phyloP scores from a whole-genome alignment of 2,329 filamentous ascomycete species.

The Botryotinia convoluta region DNA sequence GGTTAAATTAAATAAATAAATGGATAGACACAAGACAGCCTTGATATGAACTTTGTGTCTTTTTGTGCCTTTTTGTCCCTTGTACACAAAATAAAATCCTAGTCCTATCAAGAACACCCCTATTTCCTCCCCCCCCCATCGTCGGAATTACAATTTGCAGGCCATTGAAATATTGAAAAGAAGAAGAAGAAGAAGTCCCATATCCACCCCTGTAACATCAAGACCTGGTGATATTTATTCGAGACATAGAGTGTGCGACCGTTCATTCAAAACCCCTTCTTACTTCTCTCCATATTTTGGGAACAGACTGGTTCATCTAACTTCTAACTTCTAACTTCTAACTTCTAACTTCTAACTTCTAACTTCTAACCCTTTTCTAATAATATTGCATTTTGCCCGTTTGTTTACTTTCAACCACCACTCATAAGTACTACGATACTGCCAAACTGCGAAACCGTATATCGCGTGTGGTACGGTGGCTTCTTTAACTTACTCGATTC shows the following conservation, averaged over 20 bases:
- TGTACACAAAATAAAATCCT: background rate
- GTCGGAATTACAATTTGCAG: background rate
- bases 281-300: constrained; percentile 19
- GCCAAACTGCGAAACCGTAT: background rate
- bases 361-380: constrained; percentile 4
- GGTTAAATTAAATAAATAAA: background rate
- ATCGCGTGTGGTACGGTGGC: constrained; percentile 17
- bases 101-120: constrained; percentile 4
- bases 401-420: constrained; percentile 10
- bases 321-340: background rate
- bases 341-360: background rate
- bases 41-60: background rate
- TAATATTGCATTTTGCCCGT: background rate
- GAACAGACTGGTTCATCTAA: constrained; percentile 13
- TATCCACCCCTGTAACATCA: constrained; percentile 25
- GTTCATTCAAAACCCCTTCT: constrained; percentile 15
- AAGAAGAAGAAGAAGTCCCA: constrained; percentile 14
- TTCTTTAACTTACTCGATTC: constrained; percentile 4
- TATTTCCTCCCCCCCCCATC: background rate
- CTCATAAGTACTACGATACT: background rate
- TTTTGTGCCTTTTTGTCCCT: background rate
- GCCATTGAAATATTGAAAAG: background rate
- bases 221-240: constrained; percentile 25
- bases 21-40: background rate
- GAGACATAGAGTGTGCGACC: constrained; percentile 29